Conservation (phyloP, 2,329 filamentous ascomycete species). For the Chaetomium sp. region DNA sequence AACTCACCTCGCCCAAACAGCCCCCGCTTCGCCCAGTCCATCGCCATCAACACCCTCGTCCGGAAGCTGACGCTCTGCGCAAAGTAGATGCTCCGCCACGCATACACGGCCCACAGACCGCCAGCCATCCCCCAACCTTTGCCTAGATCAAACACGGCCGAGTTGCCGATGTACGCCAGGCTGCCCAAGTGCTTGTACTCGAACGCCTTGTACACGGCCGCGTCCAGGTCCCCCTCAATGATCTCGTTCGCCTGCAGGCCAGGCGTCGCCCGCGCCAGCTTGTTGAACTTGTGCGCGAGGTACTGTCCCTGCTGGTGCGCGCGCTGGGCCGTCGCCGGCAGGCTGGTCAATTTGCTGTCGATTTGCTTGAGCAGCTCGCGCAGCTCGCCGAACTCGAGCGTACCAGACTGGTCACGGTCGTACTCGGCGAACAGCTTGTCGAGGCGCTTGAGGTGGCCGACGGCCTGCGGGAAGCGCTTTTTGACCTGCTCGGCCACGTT, state of each 20-base stretch:
- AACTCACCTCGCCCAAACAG: conserved; percentile 87
- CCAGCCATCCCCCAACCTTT: conserved; percentile 72
- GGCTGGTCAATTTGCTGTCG: conserved; percentile 85
- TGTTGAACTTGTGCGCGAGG: conserved; percentile 89
- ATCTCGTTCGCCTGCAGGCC: conserved; percentile 75
- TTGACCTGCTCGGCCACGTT: conserved; percentile 75
- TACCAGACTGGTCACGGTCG: conserved; percentile 87
- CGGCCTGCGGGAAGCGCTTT: conserved; percentile 84
- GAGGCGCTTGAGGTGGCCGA: conserved; percentile 77
- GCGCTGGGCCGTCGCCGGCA: conserved; percentile 91
- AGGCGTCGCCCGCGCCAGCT: conserved; percentile 69
- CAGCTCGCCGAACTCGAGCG: conserved; percentile 89
- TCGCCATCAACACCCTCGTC: conserved; percentile 80
- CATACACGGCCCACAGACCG: conserved; percentile 86
- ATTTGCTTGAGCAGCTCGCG: conserved; percentile 84
- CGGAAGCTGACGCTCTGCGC: conserved; percentile 92
- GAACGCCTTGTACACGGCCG: conserved; percentile 88
- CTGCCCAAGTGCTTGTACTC: conserved; percentile 89
- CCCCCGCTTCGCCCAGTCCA: conserved; percentile 98
- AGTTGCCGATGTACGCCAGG: conserved; percentile 92
- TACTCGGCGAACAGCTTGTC: conserved; percentile 89
- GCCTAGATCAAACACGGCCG: conserved; percentile 85
- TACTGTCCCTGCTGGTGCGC: conserved; percentile 95
- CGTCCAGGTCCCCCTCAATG: conserved; percentile 82
- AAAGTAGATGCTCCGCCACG: conserved; percentile 96